Evolutionary conservation across 2,329 filamentous ascomycete species (phyloP), one percentile per base, ranked within the genome.

Genomic region (Fusarium vanettenii): DNA sequence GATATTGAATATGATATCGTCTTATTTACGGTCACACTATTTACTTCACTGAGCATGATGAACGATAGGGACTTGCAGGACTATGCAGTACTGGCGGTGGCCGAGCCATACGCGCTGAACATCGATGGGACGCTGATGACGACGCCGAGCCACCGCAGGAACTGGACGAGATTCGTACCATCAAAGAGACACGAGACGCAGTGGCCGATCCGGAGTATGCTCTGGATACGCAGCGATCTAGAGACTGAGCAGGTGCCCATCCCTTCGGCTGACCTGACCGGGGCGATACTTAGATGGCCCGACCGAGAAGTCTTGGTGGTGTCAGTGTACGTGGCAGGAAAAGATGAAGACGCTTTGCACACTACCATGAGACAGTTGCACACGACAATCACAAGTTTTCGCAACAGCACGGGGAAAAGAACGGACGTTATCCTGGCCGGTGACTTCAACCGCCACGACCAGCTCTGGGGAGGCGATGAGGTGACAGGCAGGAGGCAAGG

Each of bases 401-500:
- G 59, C n/a, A 48, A 25, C 6, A 14, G 59, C 5, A 16, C 27
- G 4, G 39, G 59, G 16, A 48, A 18, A 33, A 27, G 22, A 13
- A 43, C 10, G 6, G 60, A 62, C 14, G 13, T 62, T 4, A 13
- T 62, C 13, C 11, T 50, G 25, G 29, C 13, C 4, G 41, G 59
- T 1, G 59, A 61, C n/a, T 61, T 61, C 6, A 48, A 48, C 33
- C 60, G 66, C 9, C 48, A 75, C 18, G 64, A 76, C 45, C 35
- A 70, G 25, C 66, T 78, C 10, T 77, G 50, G 76, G 74, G 71
- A 67, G 76, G 71, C 29, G 71, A 74, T 16, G 64, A 71, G 13
- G 61, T 74, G 22, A 69, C 43, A 6, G 20, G 52, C 16, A 48
- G 43, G 22, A 79, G 80, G 64, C 73, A 85, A 70, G 82, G 82